Conservation (phyloP, 352 stramenopile species). For the Globisporangium emineosum region DNA sequence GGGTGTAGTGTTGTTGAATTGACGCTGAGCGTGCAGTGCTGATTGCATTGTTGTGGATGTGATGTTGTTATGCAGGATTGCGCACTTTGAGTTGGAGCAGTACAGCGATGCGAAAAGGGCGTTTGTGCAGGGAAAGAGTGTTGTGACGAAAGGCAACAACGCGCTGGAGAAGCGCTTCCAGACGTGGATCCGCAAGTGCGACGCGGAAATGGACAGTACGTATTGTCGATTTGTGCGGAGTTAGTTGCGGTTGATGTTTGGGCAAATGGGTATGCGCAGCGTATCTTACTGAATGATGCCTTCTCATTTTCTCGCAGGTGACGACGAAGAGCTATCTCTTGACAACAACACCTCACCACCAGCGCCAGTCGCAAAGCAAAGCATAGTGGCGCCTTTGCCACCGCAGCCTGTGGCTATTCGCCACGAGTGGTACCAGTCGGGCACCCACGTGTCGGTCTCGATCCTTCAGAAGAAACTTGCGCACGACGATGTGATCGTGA, state of each 20-base stretch:
- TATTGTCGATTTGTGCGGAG: not conserved
- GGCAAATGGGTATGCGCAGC: not conserved
- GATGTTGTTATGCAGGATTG: conserved; percentile 34
- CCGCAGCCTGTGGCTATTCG: conserved; percentile 12
- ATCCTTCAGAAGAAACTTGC: conserved; percentile 81
- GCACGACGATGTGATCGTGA: conserved; percentile 58
- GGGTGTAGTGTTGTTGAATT: conserved; percentile 9
- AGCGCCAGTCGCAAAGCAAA: not conserved
- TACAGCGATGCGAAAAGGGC: conserved; percentile 58
- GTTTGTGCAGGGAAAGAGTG: conserved; percentile 52
- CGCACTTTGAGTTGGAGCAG: conserved; percentile 80
- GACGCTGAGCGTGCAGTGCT: not conserved
- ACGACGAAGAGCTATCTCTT: conserved; percentile 12
- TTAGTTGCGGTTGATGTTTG: not conserved
- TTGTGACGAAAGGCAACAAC: conserved; percentile 27
- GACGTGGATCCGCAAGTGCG: conserved; percentile 88
- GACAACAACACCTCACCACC: not conserved
- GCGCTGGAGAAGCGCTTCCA: conserved; percentile 55
- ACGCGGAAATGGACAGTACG: conserved; percentile 76
- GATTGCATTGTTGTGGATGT: not conserved
- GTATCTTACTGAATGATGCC: conserved; percentile 1
- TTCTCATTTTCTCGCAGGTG: not conserved
- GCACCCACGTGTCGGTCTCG: conserved; percentile 74
- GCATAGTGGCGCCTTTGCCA: not conserved
- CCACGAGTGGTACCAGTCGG: conserved; percentile 88